Evolutionary conservation across 306 rosid species (phyloP).

Genomic region (Rosa rugosa): DNA sequence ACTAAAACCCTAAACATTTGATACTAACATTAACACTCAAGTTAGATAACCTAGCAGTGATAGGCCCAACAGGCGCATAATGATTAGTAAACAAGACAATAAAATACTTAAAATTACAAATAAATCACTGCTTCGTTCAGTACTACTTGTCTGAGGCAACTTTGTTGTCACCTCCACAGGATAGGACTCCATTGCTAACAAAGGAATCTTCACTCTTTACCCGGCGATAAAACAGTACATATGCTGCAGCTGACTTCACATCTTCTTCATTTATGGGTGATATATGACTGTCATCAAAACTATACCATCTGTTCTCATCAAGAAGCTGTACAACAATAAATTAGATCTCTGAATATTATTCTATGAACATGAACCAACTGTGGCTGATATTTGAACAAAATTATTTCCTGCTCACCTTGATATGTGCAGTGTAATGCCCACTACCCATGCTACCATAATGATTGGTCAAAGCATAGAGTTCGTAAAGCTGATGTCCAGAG

Average conservation of each 20-base stretch:
- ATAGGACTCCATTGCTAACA: conserved; percentile 56
- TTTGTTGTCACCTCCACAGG: conserved; percentile 26
- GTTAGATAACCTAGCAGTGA: too few relatives aligned
- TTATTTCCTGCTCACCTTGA: conserved; percentile 58
- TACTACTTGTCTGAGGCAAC: conserved; percentile 25
- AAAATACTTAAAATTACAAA: neutral
- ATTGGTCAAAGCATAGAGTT: conserved; percentile 88
- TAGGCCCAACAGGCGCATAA: neutral
- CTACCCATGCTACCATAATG: conserved; percentile 99
- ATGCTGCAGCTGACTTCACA: conserved; percentile 86
- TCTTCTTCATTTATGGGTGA: conserved; percentile 89
- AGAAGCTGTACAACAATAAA: conserved; percentile 58
- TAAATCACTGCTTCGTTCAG: neutral
- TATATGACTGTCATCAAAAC: conserved; percentile 90
- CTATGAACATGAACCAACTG: neutral
- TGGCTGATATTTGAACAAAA: neutral
- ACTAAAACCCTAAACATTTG: too few relatives aligned
- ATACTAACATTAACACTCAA: too few relatives aligned
- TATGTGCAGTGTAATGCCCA: conserved; percentile 97
- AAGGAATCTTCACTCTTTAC: conserved; percentile 58
- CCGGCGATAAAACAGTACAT: conserved; percentile 89
- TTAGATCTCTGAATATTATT: neutral
- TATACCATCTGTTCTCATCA: conserved; percentile 93
- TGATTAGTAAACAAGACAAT: neutral
- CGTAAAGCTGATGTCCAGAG: conserved; percentile 70